Evolutionary conservation across 305 asterid species (phyloP), one percentile per base, ranked within the genome.

Genomic region (Rubia occidens): DNA sequence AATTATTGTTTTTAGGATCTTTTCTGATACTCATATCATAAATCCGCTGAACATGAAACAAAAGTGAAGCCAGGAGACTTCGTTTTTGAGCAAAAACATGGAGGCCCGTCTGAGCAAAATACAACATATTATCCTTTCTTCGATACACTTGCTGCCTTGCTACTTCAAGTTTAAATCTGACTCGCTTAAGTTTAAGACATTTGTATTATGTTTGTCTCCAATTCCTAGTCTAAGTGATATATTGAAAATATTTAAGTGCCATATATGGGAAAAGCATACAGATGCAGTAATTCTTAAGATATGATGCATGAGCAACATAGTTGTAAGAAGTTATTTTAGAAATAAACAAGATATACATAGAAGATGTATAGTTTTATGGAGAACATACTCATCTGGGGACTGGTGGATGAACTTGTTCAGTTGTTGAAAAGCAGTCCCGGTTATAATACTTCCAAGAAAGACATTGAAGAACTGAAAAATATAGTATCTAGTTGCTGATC

Each of bases 361-460:
- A 26, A 43, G 14, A 70, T 24, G 51, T 1, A 11, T 14, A 3
- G 15, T 26, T 10, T 32, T 11, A 29, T 11, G 18, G 60, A 76
- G 67, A 69, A 79, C 95, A 3, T 89, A 93, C 98, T 88, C 67
- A 10, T 81, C 78, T 61, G 91, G 81, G 32, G 97, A 83, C 81
- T 81, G 84, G 37, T 79, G 80, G 56, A 87, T 66, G 70, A 88
- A 88, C 29, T 78, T 79, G 63, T 88, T 78, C 26, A 93, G 86
- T 76, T 93, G 97, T 77, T 86, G 77, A 72, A 93, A 66, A 44
- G 98, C 98, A 67, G 90, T 80, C 72, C 98, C 98, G n/a, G 97
- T 87, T 65, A 90, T 86, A 56, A 93, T 83, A 74, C 97, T 93
- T 76, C 95, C 97, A 43, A 93, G 97, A 77, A 93, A 93, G 47